Evolutionary conservation across 2,329 filamentous ascomycete genomes (phyloP).

Genomic region (Penicillium sp.): DNA sequence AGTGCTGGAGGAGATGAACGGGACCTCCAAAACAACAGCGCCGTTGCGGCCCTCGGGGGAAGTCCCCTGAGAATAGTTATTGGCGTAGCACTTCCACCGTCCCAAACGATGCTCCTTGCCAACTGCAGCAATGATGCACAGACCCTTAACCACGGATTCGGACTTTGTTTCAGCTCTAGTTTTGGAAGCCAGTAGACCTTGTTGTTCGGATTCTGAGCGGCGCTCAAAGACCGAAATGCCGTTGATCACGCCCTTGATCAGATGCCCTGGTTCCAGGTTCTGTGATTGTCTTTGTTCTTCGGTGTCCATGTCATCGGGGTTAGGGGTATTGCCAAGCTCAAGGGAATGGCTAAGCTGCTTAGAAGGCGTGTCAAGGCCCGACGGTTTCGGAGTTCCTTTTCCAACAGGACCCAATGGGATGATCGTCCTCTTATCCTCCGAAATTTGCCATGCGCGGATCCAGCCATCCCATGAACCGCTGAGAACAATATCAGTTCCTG

Average conservation of each 20-base stretch:
- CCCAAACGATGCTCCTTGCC: slow-evolving; percentile 86
- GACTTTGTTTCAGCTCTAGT: slow-evolving; percentile 29
- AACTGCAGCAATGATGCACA: slow-evolving; percentile 84
- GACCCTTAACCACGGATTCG: slow-evolving; percentile 58
- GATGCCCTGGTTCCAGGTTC: slow-evolving; percentile 32
- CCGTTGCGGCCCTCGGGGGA: slow-evolving; percentile 69
- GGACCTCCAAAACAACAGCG: slow-evolving; percentile 84
- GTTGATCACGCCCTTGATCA: slow-evolving; percentile 79
- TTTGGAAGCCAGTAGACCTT: slow-evolving; percentile 22
- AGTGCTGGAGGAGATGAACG: slow-evolving; percentile 42
- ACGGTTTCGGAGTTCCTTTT: slow-evolving; percentile 18
- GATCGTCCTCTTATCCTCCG: slow-evolving; percentile 78
- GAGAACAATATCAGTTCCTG: slow-evolving; percentile 87
- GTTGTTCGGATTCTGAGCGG: slow-evolving; percentile 51
- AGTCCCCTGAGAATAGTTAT: slow-evolving; percentile 41
- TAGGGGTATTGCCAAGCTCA: slow-evolving; percentile 33
- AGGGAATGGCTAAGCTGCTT: slow-evolving; percentile 40
- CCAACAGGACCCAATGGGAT: slow-evolving; percentile 73
- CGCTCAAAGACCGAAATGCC: slow-evolving; percentile 86
- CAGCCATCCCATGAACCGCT: slow-evolving; percentile 94
- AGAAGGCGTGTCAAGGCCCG: slow-evolving; percentile 33
- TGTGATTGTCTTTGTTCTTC: slow-evolving; percentile 24
- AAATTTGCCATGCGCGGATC: slow-evolving; percentile 82
- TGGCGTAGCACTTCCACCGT: slow-evolving; percentile 67
- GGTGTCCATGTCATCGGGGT: slow-evolving; percentile 30